These are phyloP conservation scores for Leccinum solheimii DNA, from an alignment of 1,284 basidiomycete genomes.

Conservation along the genomic window DNA sequence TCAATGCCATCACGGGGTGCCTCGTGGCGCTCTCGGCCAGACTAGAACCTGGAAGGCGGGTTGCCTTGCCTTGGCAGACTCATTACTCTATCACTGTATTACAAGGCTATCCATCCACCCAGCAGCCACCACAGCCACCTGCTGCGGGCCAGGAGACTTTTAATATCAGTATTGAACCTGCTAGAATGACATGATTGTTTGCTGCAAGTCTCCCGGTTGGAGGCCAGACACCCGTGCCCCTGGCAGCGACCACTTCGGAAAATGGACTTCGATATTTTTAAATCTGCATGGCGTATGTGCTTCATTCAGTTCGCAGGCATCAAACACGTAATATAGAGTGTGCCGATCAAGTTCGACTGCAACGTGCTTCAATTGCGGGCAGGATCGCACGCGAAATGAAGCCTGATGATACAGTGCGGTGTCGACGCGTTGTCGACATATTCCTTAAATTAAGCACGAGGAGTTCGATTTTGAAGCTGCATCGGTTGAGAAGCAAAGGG, in stretches of 20 bases:
- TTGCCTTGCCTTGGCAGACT: background rate
- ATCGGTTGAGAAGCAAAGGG: background rate
- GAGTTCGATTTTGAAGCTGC: background rate
- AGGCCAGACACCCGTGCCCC: background rate
- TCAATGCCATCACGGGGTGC: background rate
- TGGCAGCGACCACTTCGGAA: background rate
- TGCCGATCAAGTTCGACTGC: background rate
- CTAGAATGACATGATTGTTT: background rate
- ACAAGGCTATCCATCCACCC: background rate
- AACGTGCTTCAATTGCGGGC: slow-evolving; percentile 1
- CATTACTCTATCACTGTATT: background rate
- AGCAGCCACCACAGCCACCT: background rate
- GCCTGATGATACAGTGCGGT: background rate
- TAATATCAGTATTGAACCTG: background rate
- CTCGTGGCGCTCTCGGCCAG: slow-evolving; percentile 6
- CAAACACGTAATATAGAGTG: background rate
- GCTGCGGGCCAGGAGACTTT: background rate
- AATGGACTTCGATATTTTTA: background rate
- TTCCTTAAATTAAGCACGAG: background rate
- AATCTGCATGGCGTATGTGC: background rate
- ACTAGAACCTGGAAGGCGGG: background rate
- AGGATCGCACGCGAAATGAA: slow-evolving; percentile 5
- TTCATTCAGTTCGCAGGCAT: background rate
- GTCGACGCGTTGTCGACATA: slow-evolving; percentile 4
- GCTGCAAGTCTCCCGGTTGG: background rate